Conservation (phyloP, 192 early-diverging fungal species). For the Coemansia sp. region DNA sequence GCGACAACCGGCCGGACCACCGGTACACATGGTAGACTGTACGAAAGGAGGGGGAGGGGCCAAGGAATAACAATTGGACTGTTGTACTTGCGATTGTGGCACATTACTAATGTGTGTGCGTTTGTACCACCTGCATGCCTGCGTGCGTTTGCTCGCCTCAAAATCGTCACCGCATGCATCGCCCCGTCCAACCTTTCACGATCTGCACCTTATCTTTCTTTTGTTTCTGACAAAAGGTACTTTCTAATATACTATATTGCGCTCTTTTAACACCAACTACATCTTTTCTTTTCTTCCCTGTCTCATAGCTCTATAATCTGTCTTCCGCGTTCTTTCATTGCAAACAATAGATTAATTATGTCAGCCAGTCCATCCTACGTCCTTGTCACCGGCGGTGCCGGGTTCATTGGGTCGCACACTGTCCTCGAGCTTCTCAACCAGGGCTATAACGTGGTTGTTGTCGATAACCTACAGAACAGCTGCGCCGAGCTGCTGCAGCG, state of each 20-base stretch:
- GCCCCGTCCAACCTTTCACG: too few relatives aligned
- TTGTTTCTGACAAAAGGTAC: too few relatives aligned
- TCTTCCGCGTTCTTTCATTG: too few relatives aligned
- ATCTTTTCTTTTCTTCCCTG: too few relatives aligned
- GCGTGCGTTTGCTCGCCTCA: not conserved
- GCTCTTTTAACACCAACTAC: not conserved
- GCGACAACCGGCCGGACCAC: conserved; percentile 38
- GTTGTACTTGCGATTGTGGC: not conserved
- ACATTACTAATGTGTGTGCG: not conserved
- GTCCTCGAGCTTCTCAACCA: conserved; percentile 72
- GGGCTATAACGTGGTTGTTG: conserved; percentile 81
- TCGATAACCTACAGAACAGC: conserved; percentile 89
- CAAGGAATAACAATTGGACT: too few relatives aligned
- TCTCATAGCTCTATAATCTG: too few relatives aligned
- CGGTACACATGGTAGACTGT: conserved; percentile 30
- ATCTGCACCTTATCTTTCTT: not conserved
- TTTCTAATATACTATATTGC: not conserved
- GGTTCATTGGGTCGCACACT: conserved; percentile 93
- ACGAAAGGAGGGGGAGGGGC: too few relatives aligned
- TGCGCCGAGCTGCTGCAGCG: conserved; percentile 69
- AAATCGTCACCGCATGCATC: too few relatives aligned
- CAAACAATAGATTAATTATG: too few relatives aligned
- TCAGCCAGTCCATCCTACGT: conserved; percentile 20
- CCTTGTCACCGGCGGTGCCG: conserved; percentile 73
- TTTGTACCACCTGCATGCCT: conserved; percentile 2